Percentiles rank a stretch among this genome's conserved stretches.
Evolutionary conservation across 208 protist species (phyloP).

Genomic region (Strigomonas galati): DNA sequence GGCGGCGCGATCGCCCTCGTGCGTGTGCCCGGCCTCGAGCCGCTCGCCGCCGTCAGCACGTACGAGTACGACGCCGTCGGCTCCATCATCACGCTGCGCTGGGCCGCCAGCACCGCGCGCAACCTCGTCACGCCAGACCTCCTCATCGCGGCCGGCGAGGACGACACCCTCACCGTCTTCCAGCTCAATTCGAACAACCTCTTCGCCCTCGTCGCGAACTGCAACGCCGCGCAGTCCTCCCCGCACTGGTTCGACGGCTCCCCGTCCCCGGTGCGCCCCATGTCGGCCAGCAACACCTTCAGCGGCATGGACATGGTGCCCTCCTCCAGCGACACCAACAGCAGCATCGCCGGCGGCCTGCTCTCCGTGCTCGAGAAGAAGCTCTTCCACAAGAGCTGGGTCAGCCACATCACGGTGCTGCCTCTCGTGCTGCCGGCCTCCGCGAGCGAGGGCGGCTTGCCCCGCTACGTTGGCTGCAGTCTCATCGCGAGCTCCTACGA

Average conservation of each 20-base stretch:
- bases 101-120: conserved; percentile 38
- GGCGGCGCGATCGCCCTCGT: conserved; percentile 58
- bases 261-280: background rate
- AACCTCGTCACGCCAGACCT: conserved; percentile 54
- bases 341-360: conserved; percentile 13
- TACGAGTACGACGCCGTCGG: conserved; percentile 71
- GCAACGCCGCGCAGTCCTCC: background rate
- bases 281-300: background rate
- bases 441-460: conserved; percentile 30
- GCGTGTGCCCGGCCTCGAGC: conserved; percentile 47
- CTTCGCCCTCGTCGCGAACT: background rate
- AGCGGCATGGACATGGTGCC: background rate
- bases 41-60: conserved; percentile 35
- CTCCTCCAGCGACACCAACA: conserved; percentile 1
- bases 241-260: background rate
- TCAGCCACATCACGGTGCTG: conserved; percentile 42
- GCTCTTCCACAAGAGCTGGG: conserved; percentile 75
- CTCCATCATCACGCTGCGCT: conserved; percentile 58
- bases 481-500: conserved; percentile 76
- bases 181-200: conserved; percentile 31
- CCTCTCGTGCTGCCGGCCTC: conserved; percentile 37
- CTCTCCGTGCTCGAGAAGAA: conserved; percentile 54
- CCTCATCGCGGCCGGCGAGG: conserved; percentile 64
- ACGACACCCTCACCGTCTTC: conserved; percentile 77
- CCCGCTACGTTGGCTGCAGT: conserved; percentile 36